Percentiles rank a stretch among this genome's conserved stretches.
phyloP scores from a whole-genome alignment of 805 yeast genomes.

The Pichia gijzeniarum region DNA sequence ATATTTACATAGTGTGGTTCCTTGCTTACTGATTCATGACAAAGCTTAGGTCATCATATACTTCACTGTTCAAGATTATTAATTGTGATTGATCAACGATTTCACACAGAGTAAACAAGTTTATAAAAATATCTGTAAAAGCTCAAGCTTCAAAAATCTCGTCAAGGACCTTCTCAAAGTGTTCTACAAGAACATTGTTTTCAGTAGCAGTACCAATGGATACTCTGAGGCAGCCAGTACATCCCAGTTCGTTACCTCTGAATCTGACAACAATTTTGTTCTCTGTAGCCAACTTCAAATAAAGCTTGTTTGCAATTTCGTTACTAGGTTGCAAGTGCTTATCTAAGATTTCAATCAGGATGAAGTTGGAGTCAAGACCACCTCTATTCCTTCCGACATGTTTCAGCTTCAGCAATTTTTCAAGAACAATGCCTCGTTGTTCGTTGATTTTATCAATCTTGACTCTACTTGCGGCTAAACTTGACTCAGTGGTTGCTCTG shows the following conservation, averaged over 20 bases:
- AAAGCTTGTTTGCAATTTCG: slow-evolving; percentile 57
- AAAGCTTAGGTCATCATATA: too few relatives aligned
- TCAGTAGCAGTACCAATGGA: slow-evolving; percentile 83
- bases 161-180: slow-evolving; percentile 20
- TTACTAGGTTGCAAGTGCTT: slow-evolving; percentile 59
- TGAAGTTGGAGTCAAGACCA: slow-evolving; percentile 79
- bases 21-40: too few relatives aligned
- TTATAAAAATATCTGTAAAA: too few relatives aligned
- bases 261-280: slow-evolving; percentile 81
- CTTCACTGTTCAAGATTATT: too few relatives aligned
- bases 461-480: slow-evolving; percentile 52
- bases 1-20: too few relatives aligned
- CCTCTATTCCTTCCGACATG: slow-evolving; percentile 76
- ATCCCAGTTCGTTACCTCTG: slow-evolving; percentile 86
- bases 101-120: too few relatives aligned
- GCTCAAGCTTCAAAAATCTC: slow-evolving; percentile 5
- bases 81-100: too few relatives aligned
- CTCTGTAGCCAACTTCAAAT: slow-evolving; percentile 61
- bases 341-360: slow-evolving; percentile 66
- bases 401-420: slow-evolving; percentile 46
- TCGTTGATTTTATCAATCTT: slow-evolving; percentile 43
- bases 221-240: slow-evolving; percentile 80
- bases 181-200: slow-evolving; percentile 48
- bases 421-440: slow-evolving; percentile 52
- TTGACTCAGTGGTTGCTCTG: slow-evolving; percentile 59